Conservation (phyloP, 169 alveolate species). For the Eimeria acervulina region DNA sequence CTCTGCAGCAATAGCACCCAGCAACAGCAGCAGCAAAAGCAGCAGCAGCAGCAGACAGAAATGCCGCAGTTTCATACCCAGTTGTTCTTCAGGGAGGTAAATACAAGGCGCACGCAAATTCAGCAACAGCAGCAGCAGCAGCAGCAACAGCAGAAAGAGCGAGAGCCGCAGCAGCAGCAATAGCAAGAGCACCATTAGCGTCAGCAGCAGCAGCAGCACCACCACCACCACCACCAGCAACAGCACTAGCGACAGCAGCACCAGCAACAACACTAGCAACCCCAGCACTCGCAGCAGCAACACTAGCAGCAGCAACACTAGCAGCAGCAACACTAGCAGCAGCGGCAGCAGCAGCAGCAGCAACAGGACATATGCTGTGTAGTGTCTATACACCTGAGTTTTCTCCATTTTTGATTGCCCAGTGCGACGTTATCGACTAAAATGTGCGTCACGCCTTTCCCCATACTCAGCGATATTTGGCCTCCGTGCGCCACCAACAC, state of each 20-base stretch:
- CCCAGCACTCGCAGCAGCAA: neutral
- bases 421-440: constrained; percentile 78
- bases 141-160: neutral
- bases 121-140: too few relatives aligned
- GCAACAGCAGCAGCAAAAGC: constrained; percentile 1
- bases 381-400: constrained; percentile 56
- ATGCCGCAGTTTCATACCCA: neutral
- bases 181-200: neutral
- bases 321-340: neutral
- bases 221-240: neutral
- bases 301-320: neutral
- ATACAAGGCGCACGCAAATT: neutral
- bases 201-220: neutral
- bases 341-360: constrained; percentile 6
- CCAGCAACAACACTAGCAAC: neutral
- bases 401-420: constrained; percentile 82
- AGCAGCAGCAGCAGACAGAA: neutral
- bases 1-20: constrained; percentile 73
- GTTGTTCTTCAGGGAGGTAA: neutral
- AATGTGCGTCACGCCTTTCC: constrained; percentile 76
- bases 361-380: neutral
- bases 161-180: neutral
- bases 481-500: constrained; percentile 60
- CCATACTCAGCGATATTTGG: neutral
- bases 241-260: neutral